phyloP scores from a whole-genome alignment of 345 rosid genomes.

The Combretum micranthum region DNA sequence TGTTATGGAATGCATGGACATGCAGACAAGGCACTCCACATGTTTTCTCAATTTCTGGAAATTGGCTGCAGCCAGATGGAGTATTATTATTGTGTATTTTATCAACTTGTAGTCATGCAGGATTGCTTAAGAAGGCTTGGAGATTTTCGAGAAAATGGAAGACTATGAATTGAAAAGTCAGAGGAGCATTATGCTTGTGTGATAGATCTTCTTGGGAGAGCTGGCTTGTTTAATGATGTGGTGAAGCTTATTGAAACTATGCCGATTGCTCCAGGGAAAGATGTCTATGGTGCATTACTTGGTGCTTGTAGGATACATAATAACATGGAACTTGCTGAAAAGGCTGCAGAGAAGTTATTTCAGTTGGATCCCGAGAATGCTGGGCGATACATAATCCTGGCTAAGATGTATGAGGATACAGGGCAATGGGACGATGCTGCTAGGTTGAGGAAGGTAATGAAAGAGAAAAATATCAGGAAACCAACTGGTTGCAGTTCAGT shows the following conservation, averaged over 20 bases:
- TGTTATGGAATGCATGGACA: conserved; percentile 11
- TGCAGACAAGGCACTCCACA: conserved; percentile 1
- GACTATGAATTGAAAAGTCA: not conserved
- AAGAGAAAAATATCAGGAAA: conserved; percentile 6
- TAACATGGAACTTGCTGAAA: conserved; percentile 5
- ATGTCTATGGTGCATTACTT: conserved; percentile 10
- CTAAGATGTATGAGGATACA: conserved; percentile 7
- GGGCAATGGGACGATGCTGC: conserved; percentile 8
- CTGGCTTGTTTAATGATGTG: conserved; percentile 2
- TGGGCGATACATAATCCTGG: conserved; percentile 6
- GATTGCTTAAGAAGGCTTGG: conserved; percentile 7
- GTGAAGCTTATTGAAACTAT: conserved; percentile 6
- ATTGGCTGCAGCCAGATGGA: conserved; percentile 9
- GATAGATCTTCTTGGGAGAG: conserved; percentile 11
- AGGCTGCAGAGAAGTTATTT: conserved; percentile 7
- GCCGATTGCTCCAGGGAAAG: conserved; percentile 8
- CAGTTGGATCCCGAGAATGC: conserved; percentile 9
- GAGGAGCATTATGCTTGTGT: conserved; percentile 14
- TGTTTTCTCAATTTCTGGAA: conserved; percentile 4
- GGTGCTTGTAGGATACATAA: conserved; percentile 11
- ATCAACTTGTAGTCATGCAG: conserved; percentile 11
- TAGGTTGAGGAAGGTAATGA: conserved; percentile 6
- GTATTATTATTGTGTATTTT: conserved; percentile 6
- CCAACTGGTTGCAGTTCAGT: conserved; percentile 7
- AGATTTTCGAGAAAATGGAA: conserved; percentile 6